A percentile compares a stretch with the other conserved stretches of the same genome.
Evolutionary conservation across 2,329 filamentous ascomycete species (phyloP).

Genomic region (Fusarium torreyae): DNA sequence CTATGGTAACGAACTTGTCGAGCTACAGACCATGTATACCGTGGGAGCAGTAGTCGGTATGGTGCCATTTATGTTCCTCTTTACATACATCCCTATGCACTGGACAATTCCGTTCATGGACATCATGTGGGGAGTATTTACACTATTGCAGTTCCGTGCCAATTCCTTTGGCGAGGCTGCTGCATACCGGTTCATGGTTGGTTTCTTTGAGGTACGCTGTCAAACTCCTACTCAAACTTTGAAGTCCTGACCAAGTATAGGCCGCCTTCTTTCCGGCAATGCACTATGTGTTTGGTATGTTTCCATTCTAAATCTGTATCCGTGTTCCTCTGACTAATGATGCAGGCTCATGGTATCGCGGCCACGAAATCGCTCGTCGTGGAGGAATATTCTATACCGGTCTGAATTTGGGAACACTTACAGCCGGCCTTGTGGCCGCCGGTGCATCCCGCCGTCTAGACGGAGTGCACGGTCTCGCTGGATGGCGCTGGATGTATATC

Average conservation of each 20-base stretch:
- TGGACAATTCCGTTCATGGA: slow-evolving; percentile 67
- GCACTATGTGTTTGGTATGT: slow-evolving; percentile 52
- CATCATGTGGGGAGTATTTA: slow-evolving; percentile 70
- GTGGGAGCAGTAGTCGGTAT: slow-evolving; percentile 65
- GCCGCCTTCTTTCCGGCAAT: slow-evolving; percentile 57
- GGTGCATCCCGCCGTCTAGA: slow-evolving; percentile 58
- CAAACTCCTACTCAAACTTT: background rate
- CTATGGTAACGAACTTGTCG: slow-evolving; percentile 67
- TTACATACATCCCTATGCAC: slow-evolving; percentile 62
- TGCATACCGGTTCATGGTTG: slow-evolving; percentile 68
- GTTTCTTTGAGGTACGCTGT: slow-evolving; percentile 62
- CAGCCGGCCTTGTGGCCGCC: slow-evolving; percentile 65
- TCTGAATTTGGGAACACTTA: slow-evolving; percentile 65
- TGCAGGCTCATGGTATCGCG: slow-evolving; percentile 62
- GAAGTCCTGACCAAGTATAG: background rate
- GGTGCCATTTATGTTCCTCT: slow-evolving; percentile 66
- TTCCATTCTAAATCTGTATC: background rate
- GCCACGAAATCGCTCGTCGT: slow-evolving; percentile 63
- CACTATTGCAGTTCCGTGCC: slow-evolving; percentile 67
- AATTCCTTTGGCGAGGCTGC: slow-evolving; percentile 65
- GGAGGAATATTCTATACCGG: slow-evolving; percentile 67
- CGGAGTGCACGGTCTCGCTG: slow-evolving; percentile 61
- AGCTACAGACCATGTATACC: slow-evolving; percentile 65
- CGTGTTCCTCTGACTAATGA: background rate
- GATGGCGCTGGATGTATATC: slow-evolving; percentile 71